Evolutionary conservation across 2,329 filamentous ascomycete species (phyloP).

Genomic region (Verticillium longisporum): DNA sequence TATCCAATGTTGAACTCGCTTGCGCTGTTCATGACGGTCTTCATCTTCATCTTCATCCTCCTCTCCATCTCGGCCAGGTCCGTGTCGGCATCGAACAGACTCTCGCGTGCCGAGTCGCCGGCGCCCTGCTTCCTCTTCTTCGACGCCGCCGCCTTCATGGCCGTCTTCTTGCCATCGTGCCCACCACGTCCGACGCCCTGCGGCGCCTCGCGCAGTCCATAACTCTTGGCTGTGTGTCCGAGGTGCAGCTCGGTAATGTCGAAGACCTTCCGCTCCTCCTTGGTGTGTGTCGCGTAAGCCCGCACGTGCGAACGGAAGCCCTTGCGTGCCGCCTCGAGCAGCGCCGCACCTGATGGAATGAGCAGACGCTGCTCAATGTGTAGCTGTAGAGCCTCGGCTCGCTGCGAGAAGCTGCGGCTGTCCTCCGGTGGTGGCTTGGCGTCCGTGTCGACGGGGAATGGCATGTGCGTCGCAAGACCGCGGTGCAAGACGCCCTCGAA

Average conservation of each 20-base stretch:
- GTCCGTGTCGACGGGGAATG: slow-evolving; percentile 66
- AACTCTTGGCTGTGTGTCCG: slow-evolving; percentile 90
- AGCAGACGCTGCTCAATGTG: slow-evolving; percentile 55
- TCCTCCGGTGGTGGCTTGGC: slow-evolving; percentile 33
- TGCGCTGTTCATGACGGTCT: slow-evolving; percentile 47
- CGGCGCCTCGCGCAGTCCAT: slow-evolving; percentile 81
- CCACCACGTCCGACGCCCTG: slow-evolving; percentile 65
- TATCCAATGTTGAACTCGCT: slow-evolving; percentile 65
- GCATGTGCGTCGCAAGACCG: slow-evolving; percentile 54
- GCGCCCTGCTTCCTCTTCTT: slow-evolving; percentile 10
- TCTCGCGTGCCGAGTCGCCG: slow-evolving; percentile 15
- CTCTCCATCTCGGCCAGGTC: slow-evolving; percentile 45
- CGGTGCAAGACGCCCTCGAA: slow-evolving; percentile 56
- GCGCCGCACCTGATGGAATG: slow-evolving; percentile 35
- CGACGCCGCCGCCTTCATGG: slow-evolving; percentile 23
- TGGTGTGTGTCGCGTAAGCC: slow-evolving; percentile 90
- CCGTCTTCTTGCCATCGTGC: slow-evolving; percentile 37
- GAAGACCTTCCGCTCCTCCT: slow-evolving; percentile 78
- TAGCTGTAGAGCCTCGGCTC: slow-evolving; percentile 51
- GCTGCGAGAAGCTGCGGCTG: slow-evolving; percentile 32
- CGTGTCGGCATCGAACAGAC: slow-evolving; percentile 29
- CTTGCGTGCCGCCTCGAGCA: slow-evolving; percentile 73
- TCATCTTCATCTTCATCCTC: slow-evolving; percentile 59
- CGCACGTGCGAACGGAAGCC: slow-evolving; percentile 89
- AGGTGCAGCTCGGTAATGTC: slow-evolving; percentile 88